These are phyloP conservation scores for Eucalyptus polyanthemos DNA, from an alignment of 345 rosid species.

Conservation along the genomic window DNA sequence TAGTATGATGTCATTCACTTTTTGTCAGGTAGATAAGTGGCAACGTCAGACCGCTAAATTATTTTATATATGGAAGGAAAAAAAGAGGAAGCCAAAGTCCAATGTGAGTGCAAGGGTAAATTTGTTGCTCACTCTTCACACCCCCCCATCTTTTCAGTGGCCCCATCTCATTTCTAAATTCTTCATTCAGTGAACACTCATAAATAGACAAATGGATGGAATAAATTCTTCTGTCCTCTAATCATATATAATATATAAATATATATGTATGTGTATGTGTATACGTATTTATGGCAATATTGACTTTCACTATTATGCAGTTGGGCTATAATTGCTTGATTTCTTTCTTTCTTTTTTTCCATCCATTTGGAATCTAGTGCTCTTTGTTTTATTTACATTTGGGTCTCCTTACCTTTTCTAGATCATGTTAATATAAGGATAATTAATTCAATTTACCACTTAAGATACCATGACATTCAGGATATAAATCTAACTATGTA, in stretches of 20 bases:
- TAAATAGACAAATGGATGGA: background rate
- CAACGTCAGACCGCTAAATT: background rate
- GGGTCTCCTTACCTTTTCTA: background rate
- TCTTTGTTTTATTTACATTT: background rate
- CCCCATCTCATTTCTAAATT: background rate
- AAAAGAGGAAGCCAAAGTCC: background rate
- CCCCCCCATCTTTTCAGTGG: background rate
- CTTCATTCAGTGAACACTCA: background rate
- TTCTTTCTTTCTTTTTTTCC: background rate
- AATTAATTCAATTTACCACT: background rate
- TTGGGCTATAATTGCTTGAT: background rate
- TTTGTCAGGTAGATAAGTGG: background rate
- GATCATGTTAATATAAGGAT: background rate
- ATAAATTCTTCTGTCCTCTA: background rate
- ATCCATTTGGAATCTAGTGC: background rate
- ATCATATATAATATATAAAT: too few species aligned
- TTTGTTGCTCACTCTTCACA: background rate
- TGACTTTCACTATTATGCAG: background rate
- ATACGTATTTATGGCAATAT: background rate
- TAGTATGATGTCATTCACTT: background rate
- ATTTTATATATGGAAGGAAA: background rate
- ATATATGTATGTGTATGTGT: background rate
- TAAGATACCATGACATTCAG: background rate
- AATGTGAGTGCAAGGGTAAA: background rate
- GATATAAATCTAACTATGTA: background rate